Base-by-base conservation (phyloP, 2,329 filamentous ascomycete species). In the Fusarium coffeatum region DNA sequence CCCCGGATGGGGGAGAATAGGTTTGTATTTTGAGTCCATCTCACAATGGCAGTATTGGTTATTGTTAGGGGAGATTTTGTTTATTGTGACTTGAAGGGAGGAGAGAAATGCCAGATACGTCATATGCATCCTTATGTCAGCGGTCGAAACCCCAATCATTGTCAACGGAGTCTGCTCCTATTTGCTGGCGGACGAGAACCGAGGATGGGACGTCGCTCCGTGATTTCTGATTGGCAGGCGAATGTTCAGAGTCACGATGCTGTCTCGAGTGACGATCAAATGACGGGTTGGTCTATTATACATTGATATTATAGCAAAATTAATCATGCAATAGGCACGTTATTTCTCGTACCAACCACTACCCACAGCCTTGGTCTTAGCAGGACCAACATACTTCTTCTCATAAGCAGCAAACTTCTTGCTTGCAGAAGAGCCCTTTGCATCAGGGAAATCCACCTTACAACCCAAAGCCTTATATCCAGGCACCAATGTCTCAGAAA, bases 401-500 rank as follows among this genome's bases (percentile, higher is more conserved):
- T 61, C 50, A 13, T 66, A 67, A 1, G n/a, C 51, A 2, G 48
- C 51, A 16, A 51, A 67, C 27, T 62, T n/a, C 37, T 57, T 57
- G 3, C 34, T 50, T 13, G 28, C 64, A 10, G 45, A 47, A 4
- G 55, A 66, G 8, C 64, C 64, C 22, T 67, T 42, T 4, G 62
- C 62, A 16, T 67, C 64, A 5, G 65, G 64, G 2, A 63, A 68
- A 22, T 68, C 45, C 8, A 68, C 48, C 9, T 64, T 55, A 12
- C 65, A 68, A 4, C 64, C 65, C 7, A 68, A 10, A 12, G 65
- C 53, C 23, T 68, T 64, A 27, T 64, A 68, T 1, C 64, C 63
- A 2, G 64, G 64, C 3, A 42, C 37, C 18, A 68, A 49, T 13
- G 30, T 32, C 6, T 25, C 37, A 3, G 62, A 66, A 7, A 67